Conservation (phyloP, 2,329 filamentous ascomycete species). For the Phyllosticta ampelicida region DNA sequence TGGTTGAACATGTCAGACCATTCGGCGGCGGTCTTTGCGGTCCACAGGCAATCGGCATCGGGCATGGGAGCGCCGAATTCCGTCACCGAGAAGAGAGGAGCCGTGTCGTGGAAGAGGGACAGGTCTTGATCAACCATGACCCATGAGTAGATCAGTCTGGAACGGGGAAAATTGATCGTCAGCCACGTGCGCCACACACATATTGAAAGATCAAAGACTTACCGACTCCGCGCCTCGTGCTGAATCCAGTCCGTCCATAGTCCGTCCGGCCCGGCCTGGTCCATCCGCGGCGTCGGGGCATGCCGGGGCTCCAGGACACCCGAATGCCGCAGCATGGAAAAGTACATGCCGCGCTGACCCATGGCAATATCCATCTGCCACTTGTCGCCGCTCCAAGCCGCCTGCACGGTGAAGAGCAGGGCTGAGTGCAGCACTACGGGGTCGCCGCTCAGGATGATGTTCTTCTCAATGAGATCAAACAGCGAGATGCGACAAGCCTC, state of each 20-base stretch:
- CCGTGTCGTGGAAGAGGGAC: conserved; percentile 53
- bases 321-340: conserved; percentile 60
- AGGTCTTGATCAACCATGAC: conserved; percentile 65
- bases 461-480: conserved; percentile 61
- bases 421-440: conserved; percentile 54
- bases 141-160: conserved; percentile 62
- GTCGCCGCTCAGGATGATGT: conserved; percentile 57
- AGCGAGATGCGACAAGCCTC: conserved; percentile 63
- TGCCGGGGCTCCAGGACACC: conserved; percentile 50
- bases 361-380: conserved; percentile 70
- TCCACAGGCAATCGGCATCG: conserved; percentile 52
- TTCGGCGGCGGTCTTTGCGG: conserved; percentile 44
- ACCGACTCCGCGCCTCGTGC: conserved; percentile 53
- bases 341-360: conserved; percentile 63
- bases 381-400: conserved; percentile 65
- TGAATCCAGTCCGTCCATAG: conserved; percentile 56
- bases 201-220: conserved; percentile 19
- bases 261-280: conserved; percentile 35
- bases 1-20: conserved; percentile 52
- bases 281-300: conserved; percentile 35
- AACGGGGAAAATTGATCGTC: background rate
- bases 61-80: conserved; percentile 57
- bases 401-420: conserved; percentile 56
- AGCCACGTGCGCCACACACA: conserved; percentile 2
- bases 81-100: conserved; percentile 52